Percentiles rank a stretch among this genome's conserved stretches.
These are phyloP conservation scores for Cytospora mali DNA, from an alignment of 2,329 filamentous ascomycete species.

Conservation along the genomic window DNA sequence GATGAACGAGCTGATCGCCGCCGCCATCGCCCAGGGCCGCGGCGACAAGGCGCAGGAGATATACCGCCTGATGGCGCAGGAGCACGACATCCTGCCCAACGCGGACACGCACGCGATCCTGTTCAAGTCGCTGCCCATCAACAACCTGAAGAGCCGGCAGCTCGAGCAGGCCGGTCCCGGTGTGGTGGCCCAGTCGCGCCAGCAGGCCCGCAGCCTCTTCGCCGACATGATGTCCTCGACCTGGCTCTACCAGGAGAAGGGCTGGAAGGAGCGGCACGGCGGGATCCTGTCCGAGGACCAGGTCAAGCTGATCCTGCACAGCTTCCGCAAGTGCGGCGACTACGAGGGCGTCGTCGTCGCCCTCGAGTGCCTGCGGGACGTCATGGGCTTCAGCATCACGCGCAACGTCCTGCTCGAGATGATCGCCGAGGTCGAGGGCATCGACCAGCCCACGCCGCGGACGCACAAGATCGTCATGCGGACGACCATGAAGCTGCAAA, in stretches of 20 bases:
- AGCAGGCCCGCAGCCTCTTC: conserved; percentile 35
- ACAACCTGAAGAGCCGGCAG: conserved; percentile 34
- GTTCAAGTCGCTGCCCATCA: conserved; percentile 61
- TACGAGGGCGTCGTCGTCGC: conserved; percentile 52
- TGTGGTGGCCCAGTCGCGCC: conserved; percentile 4
- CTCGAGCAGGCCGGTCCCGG: conserved; percentile 1
- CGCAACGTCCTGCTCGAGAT: conserved; percentile 40
- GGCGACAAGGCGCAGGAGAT: conserved; percentile 56
- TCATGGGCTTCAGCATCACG: conserved; percentile 36
- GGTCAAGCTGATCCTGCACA: conserved; percentile 39
- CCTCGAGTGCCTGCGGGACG: conserved; percentile 36
- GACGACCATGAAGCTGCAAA: conserved; percentile 24
- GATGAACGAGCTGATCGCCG: conserved; percentile 76
- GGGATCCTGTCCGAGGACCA: conserved; percentile 33
- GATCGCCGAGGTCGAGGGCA: conserved; percentile 33
- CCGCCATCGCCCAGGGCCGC: conserved; percentile 63
- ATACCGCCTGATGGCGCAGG: conserved; percentile 56
- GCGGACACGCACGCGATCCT: conserved; percentile 69
- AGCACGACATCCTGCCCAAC: conserved; percentile 59
- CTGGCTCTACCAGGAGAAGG: conserved; percentile 35
- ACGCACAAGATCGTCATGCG: conserved; percentile 20
- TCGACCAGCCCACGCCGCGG: conserved; percentile 29
- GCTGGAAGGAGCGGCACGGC: conserved; percentile 11
- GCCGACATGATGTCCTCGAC: conserved; percentile 36
- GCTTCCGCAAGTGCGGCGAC: conserved; percentile 48